phyloP scores from a whole-genome alignment of 2,329 filamentous ascomycete genomes.

The Fusarium temperatum region DNA sequence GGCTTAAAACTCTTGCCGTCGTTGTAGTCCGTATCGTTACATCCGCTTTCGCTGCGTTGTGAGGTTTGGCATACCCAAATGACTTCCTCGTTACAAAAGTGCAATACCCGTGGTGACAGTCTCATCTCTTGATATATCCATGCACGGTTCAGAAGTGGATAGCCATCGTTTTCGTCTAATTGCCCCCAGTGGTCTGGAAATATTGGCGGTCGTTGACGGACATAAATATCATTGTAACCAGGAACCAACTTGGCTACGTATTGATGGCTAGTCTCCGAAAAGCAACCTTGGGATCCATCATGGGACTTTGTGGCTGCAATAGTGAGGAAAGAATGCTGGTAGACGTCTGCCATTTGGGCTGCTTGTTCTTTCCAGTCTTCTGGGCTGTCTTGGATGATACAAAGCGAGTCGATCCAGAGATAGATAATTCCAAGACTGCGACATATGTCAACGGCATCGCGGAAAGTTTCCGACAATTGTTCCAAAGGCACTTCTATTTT shows the following conservation, averaged over 20 bases:
- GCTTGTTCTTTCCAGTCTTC: background rate
- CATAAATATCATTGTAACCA: background rate
- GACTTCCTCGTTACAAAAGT: background rate
- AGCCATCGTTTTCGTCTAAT: fast-evolving
- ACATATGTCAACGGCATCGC: background rate
- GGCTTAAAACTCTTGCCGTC: background rate
- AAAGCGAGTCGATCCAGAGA: background rate
- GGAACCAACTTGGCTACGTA: background rate
- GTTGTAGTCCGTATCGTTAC: background rate
- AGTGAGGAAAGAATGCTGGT: background rate
- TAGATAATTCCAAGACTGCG: background rate
- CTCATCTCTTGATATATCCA: background rate
- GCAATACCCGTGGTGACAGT: background rate
- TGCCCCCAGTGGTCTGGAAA: background rate
- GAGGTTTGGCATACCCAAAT: background rate
- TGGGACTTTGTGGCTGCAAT: background rate
- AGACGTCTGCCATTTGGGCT: background rate
- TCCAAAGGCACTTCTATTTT: fast-evolving
- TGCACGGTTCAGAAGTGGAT: background rate
- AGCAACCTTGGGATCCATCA: background rate
- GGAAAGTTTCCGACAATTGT: background rate
- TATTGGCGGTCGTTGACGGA: background rate
- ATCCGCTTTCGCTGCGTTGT: background rate
- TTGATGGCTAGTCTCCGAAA: background rate
- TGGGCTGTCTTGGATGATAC: background rate